Evolutionary conservation across 139 green algal species (phyloP).

Genomic region (Tetratostichococcus sp.): DNA sequence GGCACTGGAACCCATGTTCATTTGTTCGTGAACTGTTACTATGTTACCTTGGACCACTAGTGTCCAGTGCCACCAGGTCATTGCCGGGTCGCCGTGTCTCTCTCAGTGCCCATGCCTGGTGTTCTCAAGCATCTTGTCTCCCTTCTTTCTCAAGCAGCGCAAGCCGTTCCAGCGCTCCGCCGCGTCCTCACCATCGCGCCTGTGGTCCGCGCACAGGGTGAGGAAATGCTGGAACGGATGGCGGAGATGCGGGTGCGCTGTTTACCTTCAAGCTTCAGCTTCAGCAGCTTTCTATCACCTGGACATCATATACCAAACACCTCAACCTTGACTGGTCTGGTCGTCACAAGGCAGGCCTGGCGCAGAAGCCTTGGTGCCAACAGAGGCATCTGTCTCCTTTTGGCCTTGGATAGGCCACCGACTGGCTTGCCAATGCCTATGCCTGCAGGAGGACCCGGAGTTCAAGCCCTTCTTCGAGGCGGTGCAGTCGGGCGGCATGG

Average conservation of each 20-base stretch:
- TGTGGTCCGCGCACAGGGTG: not conserved
- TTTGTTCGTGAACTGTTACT: too few species aligned
- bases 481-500: conserved; percentile 67
- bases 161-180: conserved; percentile 12
- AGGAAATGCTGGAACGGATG: not conserved
- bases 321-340: too few species aligned
- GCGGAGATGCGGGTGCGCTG: not conserved
- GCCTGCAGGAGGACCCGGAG: conserved; percentile 61
- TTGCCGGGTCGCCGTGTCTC: not conserved
- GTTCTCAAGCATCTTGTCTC: conserved; percentile 15
- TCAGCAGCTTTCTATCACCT: too few species aligned
- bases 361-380: too few species aligned
- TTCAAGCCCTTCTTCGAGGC: conserved; percentile 72
- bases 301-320: too few species aligned
- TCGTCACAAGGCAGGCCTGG: too few species aligned
- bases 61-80: too few species aligned
- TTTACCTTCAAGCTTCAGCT: not conserved
- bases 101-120: not conserved
- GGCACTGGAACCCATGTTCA: too few species aligned
- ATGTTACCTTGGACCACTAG: too few species aligned
- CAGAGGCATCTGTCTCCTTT: too few species aligned
- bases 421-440: conserved; percentile 14
- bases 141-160: not conserved
- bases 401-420: too few species aligned
- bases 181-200: not conserved